phyloP scores from a whole-genome alignment of 1,284 basidiomycete species.

The Sanghuangporus sanghuang region DNA sequence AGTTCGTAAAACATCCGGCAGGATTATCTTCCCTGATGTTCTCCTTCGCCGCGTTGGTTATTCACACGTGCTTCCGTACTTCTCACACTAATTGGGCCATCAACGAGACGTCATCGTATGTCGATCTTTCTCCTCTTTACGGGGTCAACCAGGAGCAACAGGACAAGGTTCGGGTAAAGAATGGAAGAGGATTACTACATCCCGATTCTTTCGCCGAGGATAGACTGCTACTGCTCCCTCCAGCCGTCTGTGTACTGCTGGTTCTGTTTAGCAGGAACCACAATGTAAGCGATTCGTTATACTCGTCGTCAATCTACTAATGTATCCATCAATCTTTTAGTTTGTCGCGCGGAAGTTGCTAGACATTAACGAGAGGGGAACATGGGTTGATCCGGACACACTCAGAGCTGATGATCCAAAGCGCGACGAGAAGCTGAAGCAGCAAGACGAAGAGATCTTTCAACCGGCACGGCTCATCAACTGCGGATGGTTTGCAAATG shows the following conservation, averaged over 20 bases:
- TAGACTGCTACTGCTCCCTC: slow-evolving; percentile 59
- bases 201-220: slow-evolving; percentile 77
- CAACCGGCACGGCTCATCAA: slow-evolving; percentile 34
- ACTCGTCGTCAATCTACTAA: neutral
- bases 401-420: slow-evolving; percentile 18
- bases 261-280: slow-evolving; percentile 48
- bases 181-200: slow-evolving; percentile 61
- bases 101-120: slow-evolving; percentile 85
- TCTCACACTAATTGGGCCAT: slow-evolving; percentile 59
- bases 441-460: slow-evolving; percentile 35
- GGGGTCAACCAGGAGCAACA: slow-evolving; percentile 33
- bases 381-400: slow-evolving; percentile 30
- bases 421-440: slow-evolving; percentile 10
- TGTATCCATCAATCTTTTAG: slow-evolving; percentile 21
- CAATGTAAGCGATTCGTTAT: slow-evolving; percentile 31
- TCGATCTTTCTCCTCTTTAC: slow-evolving; percentile 58
- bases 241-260: slow-evolving; percentile 42
- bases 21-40: slow-evolving; percentile 79
- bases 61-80: slow-evolving; percentile 77
- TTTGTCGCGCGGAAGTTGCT: slow-evolving; percentile 48
- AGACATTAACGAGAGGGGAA: slow-evolving; percentile 45
- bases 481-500: slow-evolving; percentile 27
- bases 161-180: slow-evolving; percentile 33
- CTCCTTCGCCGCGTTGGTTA: slow-evolving; percentile 75
- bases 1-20: slow-evolving; percentile 74